Evolutionary conservation across 192 early-diverging fungal species (phyloP).

Genomic region (Linnemannia elongata): DNA sequence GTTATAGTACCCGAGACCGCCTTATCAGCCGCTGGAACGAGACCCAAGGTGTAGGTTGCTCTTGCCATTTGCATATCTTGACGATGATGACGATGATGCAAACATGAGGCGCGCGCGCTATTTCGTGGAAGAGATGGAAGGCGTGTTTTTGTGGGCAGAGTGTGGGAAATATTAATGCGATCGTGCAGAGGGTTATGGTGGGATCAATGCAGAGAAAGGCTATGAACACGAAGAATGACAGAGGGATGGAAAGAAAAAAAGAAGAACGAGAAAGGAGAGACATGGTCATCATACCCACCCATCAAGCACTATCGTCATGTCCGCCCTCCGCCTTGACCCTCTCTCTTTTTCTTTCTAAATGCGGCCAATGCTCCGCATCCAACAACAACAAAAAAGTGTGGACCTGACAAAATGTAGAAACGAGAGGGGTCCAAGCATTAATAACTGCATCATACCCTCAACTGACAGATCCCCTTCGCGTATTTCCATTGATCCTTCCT

Average conservation of each 20-base stretch:
- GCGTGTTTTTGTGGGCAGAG: not conserved
- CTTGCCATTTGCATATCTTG: not conserved
- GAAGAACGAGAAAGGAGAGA: not conserved
- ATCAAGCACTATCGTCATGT: not conserved
- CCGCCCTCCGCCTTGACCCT: not conserved
- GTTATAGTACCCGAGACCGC: constrained; percentile 85
- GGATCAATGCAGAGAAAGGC: no score
- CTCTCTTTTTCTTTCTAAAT: not conserved
- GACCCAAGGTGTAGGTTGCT: constrained; percentile 81
- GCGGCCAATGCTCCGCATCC: not conserved
- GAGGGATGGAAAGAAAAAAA: not conserved
- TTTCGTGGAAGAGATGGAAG: not conserved
- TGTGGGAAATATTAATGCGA: constrained; percentile 1
- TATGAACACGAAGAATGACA: not conserved
- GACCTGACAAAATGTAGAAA: not conserved
- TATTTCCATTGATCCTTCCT: not conserved
- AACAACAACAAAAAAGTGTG: no score
- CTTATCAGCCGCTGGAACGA: constrained; percentile 95
- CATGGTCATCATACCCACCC: not conserved
- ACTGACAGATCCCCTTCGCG: not conserved
- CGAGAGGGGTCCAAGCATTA: not conserved
- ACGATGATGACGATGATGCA: not conserved
- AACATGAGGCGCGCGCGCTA: not conserved
- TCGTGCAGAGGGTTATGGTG: not conserved
- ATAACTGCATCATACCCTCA: not conserved